Evolutionary conservation across 164 flowering plant species (phyloP).

Genomic region (Echeveria elegans): DNA sequence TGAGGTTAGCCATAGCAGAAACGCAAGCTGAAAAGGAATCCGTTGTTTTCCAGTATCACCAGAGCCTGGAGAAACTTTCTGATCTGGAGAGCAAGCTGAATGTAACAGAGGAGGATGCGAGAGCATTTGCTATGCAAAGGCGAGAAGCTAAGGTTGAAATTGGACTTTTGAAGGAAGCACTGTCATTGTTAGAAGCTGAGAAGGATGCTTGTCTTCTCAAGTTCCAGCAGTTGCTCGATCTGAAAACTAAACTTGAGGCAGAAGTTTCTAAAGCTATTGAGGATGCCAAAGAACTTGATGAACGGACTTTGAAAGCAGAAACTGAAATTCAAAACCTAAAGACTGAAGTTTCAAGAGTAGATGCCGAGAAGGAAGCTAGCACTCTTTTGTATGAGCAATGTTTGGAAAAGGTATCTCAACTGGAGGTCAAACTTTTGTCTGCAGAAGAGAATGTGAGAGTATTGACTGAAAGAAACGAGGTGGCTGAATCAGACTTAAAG

Average conservation of each 20-base stretch:
- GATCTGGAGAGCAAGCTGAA: conserved; percentile 38
- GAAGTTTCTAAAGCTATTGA: conserved; percentile 22
- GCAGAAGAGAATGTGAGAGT: conserved; percentile 33
- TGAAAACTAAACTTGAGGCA: conserved; percentile 37
- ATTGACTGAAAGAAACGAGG: conserved; percentile 28
- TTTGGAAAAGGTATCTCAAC: conserved; percentile 33
- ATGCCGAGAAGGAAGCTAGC: conserved; percentile 39
- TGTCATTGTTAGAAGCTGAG: conserved; percentile 38
- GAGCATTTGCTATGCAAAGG: conserved; percentile 37
- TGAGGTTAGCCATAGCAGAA: conserved; percentile 39
- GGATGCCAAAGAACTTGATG: conserved; percentile 26
- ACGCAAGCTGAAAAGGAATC: conserved; percentile 49
- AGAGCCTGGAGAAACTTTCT: conserved; percentile 44
- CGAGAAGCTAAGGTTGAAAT: conserved; percentile 53
- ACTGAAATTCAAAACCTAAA: conserved; percentile 35
- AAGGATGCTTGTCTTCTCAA: conserved; percentile 39
- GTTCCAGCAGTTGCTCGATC: conserved; percentile 30
- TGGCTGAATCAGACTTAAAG: conserved; percentile 37
- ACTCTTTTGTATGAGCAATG: conserved; percentile 35
- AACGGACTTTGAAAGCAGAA: conserved; percentile 39
- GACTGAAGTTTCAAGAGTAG: conserved; percentile 29
- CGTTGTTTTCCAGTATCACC: conserved; percentile 34
- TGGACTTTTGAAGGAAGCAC: conserved; percentile 38
- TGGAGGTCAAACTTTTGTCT: conserved; percentile 34
- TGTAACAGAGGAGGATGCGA: conserved; percentile 32